phyloP scores from a whole-genome alignment of 2,329 filamentous ascomycete genomes.

The Xylaria arbuscula region DNA sequence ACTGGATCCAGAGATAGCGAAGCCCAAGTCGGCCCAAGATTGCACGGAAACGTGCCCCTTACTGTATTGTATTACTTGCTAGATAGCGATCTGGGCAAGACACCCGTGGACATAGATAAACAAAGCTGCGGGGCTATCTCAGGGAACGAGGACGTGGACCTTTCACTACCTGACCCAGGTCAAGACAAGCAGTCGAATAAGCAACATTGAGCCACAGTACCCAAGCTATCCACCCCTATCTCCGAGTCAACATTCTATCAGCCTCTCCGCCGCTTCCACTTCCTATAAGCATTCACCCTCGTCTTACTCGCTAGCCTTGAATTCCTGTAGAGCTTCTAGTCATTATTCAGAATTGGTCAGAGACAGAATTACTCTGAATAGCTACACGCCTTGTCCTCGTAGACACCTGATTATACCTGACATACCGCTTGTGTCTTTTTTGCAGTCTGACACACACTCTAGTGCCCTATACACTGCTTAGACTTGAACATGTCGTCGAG shows the following conservation, averaged over 20 bases:
- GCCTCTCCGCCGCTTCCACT: slow-evolving; percentile 2
- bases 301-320: not conserved
- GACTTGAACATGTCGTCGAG: slow-evolving; percentile 46
- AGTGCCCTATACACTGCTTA: slow-evolving; percentile 12
- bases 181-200: slow-evolving; percentile 17
- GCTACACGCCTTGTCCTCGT: not conserved
- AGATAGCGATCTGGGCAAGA: not conserved
- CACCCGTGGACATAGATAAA: slow-evolving; percentile 8
- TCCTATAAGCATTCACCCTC: not conserved
- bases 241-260: slow-evolving; percentile 26
- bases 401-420: slow-evolving; percentile 10
- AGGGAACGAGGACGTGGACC: slow-evolving; percentile 10
- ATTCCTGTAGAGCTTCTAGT: slow-evolving; percentile 9
- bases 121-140: slow-evolving; percentile 28
- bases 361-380: slow-evolving; percentile 2
- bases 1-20: slow-evolving; percentile 25
- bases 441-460: slow-evolving; percentile 21
- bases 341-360: slow-evolving; percentile 5
- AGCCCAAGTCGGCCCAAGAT: slow-evolving; percentile 10
- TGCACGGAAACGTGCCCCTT: slow-evolving; percentile 13
- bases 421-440: slow-evolving; percentile 6
- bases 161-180: not conserved
- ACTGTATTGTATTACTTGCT: slow-evolving; percentile 3
- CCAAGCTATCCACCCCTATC: slow-evolving; percentile 17
- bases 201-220: slow-evolving; percentile 21